These are phyloP conservation scores for Gossypium longicalyx DNA, from an alignment of 345 rosid species.

Conservation along the genomic window DNA sequence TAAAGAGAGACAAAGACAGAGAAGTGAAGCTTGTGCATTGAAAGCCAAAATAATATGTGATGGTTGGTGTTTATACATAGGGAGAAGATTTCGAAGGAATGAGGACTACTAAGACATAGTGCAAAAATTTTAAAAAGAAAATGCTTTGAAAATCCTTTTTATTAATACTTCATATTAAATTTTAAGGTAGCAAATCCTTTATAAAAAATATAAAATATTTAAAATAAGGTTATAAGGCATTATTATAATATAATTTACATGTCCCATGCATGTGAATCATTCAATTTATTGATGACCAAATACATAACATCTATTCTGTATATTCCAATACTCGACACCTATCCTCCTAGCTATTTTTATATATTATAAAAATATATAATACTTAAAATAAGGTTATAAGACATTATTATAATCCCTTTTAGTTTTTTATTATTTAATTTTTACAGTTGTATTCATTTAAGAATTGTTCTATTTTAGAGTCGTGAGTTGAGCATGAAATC, in stretches of 20 bases:
- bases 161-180: not conserved
- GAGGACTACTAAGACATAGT: conserved; percentile 18
- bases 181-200: too few species aligned
- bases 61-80: conserved; percentile 39
- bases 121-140: too few species aligned
- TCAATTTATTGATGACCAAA: not conserved
- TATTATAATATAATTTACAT: not conserved
- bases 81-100: conserved; percentile 26
- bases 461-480: too few species aligned
- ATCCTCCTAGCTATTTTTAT: not conserved
- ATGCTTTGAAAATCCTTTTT: too few species aligned
- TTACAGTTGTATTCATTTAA: too few species aligned
- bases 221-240: too few species aligned
- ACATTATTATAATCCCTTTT: too few species aligned
- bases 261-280: conserved; percentile 15
- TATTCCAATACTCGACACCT: not conserved
- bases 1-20: not conserved
- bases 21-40: conserved; percentile 5
- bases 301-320: not conserved
- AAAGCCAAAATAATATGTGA: conserved; percentile 12
- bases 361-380: too few species aligned
- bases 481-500: too few species aligned
- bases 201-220: too few species aligned
- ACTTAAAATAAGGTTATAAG: too few species aligned
- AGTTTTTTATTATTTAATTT: too few species aligned